Conservation (phyloP, 2,329 filamentous ascomycete genomes). For the Biscogniauxia marginata region DNA sequence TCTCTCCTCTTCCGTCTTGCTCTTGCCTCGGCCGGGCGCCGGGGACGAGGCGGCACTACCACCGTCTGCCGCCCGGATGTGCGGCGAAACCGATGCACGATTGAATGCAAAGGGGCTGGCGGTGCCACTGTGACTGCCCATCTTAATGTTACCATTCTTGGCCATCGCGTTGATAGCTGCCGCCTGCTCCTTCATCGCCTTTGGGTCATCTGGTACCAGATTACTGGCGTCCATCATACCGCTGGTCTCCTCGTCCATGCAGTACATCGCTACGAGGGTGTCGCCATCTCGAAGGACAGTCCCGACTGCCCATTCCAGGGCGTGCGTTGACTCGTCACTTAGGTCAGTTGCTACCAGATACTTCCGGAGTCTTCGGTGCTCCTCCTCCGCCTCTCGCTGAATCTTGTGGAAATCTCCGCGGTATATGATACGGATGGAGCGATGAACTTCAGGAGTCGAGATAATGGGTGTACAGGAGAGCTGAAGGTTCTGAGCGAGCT, state of each 20-base stretch:
- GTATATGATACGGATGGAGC: slow-evolving; percentile 85
- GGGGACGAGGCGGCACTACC: slow-evolving; percentile 42
- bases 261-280: slow-evolving; percentile 89
- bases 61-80: slow-evolving; percentile 36
- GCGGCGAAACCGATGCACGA: slow-evolving; percentile 34
- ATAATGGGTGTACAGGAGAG: slow-evolving; percentile 79
- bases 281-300: slow-evolving; percentile 93
- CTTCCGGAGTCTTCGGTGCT: slow-evolving; percentile 75
- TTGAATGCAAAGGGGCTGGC: slow-evolving; percentile 28
- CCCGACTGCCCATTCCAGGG: slow-evolving; percentile 95
- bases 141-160: slow-evolving; percentile 35
- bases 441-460: slow-evolving; percentile 71
- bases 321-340: slow-evolving; percentile 91
- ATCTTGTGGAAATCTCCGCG: slow-evolving; percentile 81
- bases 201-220: slow-evolving; percentile 68
- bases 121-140: slow-evolving; percentile 26
- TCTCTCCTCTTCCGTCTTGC: slow-evolving; percentile 73
- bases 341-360: slow-evolving; percentile 96
- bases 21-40: slow-evolving; percentile 50
- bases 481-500: slow-evolving; percentile 79
- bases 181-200: slow-evolving; percentile 73
- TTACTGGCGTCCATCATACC: slow-evolving; percentile 49
- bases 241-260: slow-evolving; percentile 81
- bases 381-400: slow-evolving; percentile 74
- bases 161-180: slow-evolving; percentile 66